A percentile compares a stretch with the other conserved stretches of the same genome.
These are phyloP conservation scores for Venturiaceae sp. DNA, from an alignment of 2,329 filamentous ascomycete species.

Conservation along the genomic window DNA sequence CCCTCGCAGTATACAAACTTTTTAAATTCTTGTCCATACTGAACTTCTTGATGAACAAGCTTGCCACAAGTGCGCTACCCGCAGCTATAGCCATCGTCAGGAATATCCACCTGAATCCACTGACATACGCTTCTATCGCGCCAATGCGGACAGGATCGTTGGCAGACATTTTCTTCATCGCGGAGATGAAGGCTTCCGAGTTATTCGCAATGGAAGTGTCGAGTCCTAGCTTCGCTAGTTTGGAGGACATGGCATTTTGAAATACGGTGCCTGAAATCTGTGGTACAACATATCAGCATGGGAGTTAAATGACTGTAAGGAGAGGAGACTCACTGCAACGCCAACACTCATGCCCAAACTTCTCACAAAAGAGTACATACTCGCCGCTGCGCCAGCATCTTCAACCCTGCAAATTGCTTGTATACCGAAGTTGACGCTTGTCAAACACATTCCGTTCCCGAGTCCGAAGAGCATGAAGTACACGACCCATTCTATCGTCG, in stretches of 20 bases:
- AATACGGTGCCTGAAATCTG: slow-evolving; percentile 25
- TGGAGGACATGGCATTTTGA: slow-evolving; percentile 27
- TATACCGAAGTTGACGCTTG: slow-evolving; percentile 27
- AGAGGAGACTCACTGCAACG: slow-evolving; percentile 18
- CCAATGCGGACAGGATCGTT: slow-evolving; percentile 12
- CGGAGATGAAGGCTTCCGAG: slow-evolving; percentile 18
- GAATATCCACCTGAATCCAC: slow-evolving; percentile 19
- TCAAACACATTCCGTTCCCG: slow-evolving; percentile 32
- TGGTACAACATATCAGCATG: neutral
- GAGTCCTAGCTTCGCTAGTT: slow-evolving; percentile 16
- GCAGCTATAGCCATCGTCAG: slow-evolving; percentile 13
- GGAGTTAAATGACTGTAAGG: neutral
- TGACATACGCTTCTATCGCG: slow-evolving; percentile 17
- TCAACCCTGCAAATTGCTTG: slow-evolving; percentile 25
- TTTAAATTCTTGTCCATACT: slow-evolving; percentile 16
- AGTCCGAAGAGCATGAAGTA: slow-evolving; percentile 29
- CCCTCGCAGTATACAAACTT: neutral
- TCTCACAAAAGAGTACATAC: slow-evolving; percentile 28
- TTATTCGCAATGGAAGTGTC: slow-evolving; percentile 17
- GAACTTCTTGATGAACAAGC: slow-evolving; percentile 19
- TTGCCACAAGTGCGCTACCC: slow-evolving; percentile 16
- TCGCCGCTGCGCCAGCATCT: slow-evolving; percentile 23
- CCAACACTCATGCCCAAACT: slow-evolving; percentile 36
- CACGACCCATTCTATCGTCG: slow-evolving; percentile 24
- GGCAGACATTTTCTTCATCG: slow-evolving; percentile 14